Base-by-base conservation (phyloP, 176 grass and related monocot species). In the Triticum turgidum region DNA sequence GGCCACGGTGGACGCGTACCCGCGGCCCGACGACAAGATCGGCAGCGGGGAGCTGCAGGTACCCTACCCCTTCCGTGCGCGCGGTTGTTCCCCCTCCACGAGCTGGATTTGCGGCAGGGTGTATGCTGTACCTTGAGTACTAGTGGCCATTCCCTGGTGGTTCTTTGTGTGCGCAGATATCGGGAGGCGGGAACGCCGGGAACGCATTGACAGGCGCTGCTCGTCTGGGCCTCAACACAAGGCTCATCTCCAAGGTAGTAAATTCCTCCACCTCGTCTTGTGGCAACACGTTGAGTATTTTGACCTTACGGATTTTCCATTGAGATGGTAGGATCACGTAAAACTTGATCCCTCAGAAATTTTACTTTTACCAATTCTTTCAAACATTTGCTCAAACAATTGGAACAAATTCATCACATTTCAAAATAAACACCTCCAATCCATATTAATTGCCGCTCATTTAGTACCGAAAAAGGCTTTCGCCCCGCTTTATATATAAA, bases 21-120 rank as follows among this genome's bases (percentile, higher is more conserved):
- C 86, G 18, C 83, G 66, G 71, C 90, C 90, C 54, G 86, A 91
- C 86, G 90, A 88, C 33, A 91, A 91, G 86, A 88, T 91, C 78
- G 77, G 90, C 63, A 86, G 86, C 90, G 68, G 77, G 17, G 83
- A 76, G 11, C 86, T 86, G 78, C 82, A 86, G 86, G 86, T 91
- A 22, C 63, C 32, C 4, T 10, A 20, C 35, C 22, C 20, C 56
- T 27, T 21, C 49, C 14, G 49, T 17, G 49, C 49, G 51, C 38
- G 51, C 38, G 44, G 30, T 21, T 44, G 42, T 56, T 56, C 67
- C 69, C 37, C n/a, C 9, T 47, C 20, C 62, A 5, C 11, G 74
- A 25, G 13, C 62, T 27, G 15, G 59, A 70, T 79, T 69, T 41
- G 74, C 25, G 24, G 47, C 84, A 33, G 51, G 51, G 51, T 17